Evolutionary conservation across 352 stramenopile species (phyloP).

Genomic region (Pythium folliculosum): DNA sequence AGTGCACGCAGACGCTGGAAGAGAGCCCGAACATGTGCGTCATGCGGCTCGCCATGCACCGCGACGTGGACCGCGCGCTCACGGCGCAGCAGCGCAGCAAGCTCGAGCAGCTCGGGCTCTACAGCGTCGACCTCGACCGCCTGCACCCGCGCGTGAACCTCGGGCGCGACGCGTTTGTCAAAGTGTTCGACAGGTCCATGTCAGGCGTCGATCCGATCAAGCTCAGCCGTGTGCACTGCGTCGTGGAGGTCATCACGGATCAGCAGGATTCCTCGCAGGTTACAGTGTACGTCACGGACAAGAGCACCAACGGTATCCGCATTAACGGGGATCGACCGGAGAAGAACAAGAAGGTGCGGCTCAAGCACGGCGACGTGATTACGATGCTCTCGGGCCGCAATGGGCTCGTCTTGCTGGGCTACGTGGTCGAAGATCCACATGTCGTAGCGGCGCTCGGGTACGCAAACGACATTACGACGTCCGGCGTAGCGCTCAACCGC

Average conservation of each 20-base stretch:
- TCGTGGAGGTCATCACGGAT: constrained; percentile 57
- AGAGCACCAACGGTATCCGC: constrained; percentile 70
- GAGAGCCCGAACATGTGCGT: constrained; percentile 59
- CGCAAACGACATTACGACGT: constrained; percentile 11
- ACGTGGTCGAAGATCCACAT: constrained; percentile 77
- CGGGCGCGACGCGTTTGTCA: constrained; percentile 50
- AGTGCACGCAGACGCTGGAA: constrained; percentile 70
- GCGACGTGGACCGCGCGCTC: constrained; percentile 58
- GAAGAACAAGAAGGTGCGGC: constrained; percentile 49
- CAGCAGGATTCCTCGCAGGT: constrained; percentile 40
- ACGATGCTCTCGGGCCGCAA: constrained; percentile 67
- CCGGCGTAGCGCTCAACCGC: constrained; percentile 27
- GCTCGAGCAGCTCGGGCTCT: constrained; percentile 51
- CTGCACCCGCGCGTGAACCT: constrained; percentile 47
- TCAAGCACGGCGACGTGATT: constrained; percentile 68
- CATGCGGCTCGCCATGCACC: constrained; percentile 65
- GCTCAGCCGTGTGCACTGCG: constrained; percentile 62
- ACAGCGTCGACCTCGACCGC: constrained; percentile 66
- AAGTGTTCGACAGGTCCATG: constrained; percentile 60
- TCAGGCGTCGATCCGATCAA: constrained; percentile 62
- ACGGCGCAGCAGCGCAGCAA: constrained; percentile 58
- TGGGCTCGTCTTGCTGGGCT: constrained; percentile 64
- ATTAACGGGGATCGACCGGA: constrained; percentile 59
- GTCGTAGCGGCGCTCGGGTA: constrained; percentile 41
- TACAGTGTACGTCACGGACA: constrained; percentile 65